Base-by-base conservation (phyloP, 352 stramenopile genomes). In the Phytopythium oedochilum region DNA sequence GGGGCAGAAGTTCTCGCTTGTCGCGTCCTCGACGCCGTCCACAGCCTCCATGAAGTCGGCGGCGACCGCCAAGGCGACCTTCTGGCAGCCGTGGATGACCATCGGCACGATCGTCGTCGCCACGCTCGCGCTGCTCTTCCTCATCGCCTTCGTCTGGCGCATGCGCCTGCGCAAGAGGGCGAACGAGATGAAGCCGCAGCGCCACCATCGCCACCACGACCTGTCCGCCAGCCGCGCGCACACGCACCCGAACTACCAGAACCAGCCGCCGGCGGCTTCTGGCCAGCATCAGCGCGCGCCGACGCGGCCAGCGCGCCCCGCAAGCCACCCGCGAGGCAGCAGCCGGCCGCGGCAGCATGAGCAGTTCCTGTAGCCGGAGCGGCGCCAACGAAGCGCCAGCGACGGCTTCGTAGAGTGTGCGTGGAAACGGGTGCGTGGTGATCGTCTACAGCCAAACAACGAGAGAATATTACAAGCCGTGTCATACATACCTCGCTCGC, bases 81-180 rank as follows among this genome's bases (percentile, higher is more conserved):
- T 88, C 59, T 90, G 77, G 80, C 73, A 90, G 61, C 77, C 80
- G 17, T 90, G 80, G 80, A 90, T 90, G 77, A 87, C 71, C 17
- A 78, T 90, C 53, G 80, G 73, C 18, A 63, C 68, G 2, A 65
- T 88, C 38, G 59, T 88, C 11, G 62, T 79, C 1, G 75, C 67
- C 5, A 83, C 68, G 8, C 29, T 89, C 3, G 57, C 59, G 17
- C 29, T 86, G 44, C 61, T 89, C n/a, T 75, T 87, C 29, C 49
- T 76, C 22, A 83, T 88, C 31, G 75, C 71, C 2, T 52, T 83
- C 35, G 47, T 62, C 10, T 89, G 76, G 75, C 75, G 73, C 22
- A 55, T 82, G 59, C 73, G 62, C 5, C 52, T 67, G 26, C 66
- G 54, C 12, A 70, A 49, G 56, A 60, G 63, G 47, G 45, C 58